These are phyloP conservation scores for Kluyveromyces wickerhamii DNA, from an alignment of 805 yeast genomes.

Conservation along the genomic window DNA sequence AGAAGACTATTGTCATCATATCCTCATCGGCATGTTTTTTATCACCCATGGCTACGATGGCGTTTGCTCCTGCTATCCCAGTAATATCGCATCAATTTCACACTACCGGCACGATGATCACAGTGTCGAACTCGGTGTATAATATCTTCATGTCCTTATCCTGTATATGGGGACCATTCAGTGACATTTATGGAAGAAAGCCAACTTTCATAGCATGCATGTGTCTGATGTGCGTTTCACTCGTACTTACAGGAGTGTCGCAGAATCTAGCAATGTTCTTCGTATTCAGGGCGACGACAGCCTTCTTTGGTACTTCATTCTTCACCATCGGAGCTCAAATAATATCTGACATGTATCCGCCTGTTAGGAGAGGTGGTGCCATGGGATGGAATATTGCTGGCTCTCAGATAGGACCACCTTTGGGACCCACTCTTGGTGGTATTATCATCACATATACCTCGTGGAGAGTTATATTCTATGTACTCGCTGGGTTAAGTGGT, in stretches of 20 bases:
- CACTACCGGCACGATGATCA: slow-evolving; percentile 41
- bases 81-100: slow-evolving; percentile 39
- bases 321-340: slow-evolving; percentile 46
- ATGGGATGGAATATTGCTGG: slow-evolving; percentile 44
- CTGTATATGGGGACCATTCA: slow-evolving; percentile 40
- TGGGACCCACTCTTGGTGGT: slow-evolving; percentile 49
- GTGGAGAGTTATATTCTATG: slow-evolving; percentile 49
- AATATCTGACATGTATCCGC: slow-evolving; percentile 43
- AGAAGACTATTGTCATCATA: slow-evolving; percentile 28
- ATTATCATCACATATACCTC: slow-evolving; percentile 40
- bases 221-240: slow-evolving; percentile 23
- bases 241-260: slow-evolving; percentile 37
- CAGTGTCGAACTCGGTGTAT: slow-evolving; percentile 43
- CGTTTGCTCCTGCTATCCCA: slow-evolving; percentile 46
- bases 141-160: slow-evolving; percentile 45
- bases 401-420: slow-evolving; percentile 45
- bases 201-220: slow-evolving; percentile 37
- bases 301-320: slow-evolving; percentile 47
- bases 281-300: slow-evolving; percentile 42
- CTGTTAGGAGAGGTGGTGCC: slow-evolving; percentile 43
- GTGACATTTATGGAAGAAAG: slow-evolving; percentile 47
- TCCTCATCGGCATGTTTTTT: slow-evolving; percentile 36
- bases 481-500: slow-evolving; percentile 39
- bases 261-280: slow-evolving; percentile 47
- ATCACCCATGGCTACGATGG: slow-evolving; percentile 38